Conservation (phyloP, 306 rosid genomes). For the Notholithocarpus densiflorus region DNA sequence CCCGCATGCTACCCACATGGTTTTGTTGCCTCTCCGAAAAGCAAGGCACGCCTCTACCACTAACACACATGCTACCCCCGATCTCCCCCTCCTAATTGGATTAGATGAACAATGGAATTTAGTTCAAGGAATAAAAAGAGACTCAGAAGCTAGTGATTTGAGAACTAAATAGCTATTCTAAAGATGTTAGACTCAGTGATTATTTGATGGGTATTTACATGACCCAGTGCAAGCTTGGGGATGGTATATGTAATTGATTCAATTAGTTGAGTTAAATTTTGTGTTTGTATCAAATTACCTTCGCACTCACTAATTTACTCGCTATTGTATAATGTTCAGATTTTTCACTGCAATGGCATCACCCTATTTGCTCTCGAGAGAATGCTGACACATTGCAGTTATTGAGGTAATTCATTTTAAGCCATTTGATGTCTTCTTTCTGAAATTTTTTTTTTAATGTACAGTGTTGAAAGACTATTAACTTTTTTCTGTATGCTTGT, state of each 20-base stretch:
- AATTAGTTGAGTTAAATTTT: constrained; percentile 48
- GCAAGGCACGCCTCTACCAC: too few relatives aligned
- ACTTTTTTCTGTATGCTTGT: neutral
- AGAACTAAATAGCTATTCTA: too few relatives aligned
- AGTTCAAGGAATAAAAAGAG: too few relatives aligned
- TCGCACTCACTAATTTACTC: constrained; percentile 9
- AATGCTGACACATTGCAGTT: constrained; percentile 79
- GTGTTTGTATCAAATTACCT: neutral
- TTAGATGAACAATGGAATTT: too few relatives aligned
- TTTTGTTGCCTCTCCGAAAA: too few relatives aligned
- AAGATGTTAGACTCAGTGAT: too few relatives aligned
- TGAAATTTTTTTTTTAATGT: neutral
- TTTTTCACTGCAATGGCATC: constrained; percentile 81
- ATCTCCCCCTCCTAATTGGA: too few relatives aligned
- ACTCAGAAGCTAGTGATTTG: too few relatives aligned
- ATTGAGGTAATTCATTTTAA: constrained; percentile 60
- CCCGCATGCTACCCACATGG: too few relatives aligned
- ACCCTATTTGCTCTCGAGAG: constrained; percentile 76
- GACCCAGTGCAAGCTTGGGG: too few relatives aligned
- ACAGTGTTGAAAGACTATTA: neutral
- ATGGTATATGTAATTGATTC: constrained; percentile 21
- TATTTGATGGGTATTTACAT: too few relatives aligned
- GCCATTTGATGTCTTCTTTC: neutral
- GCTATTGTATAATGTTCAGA: constrained; percentile 43
- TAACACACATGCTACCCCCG: too few relatives aligned